A percentile compares a stretch with the other conserved stretches of the same genome.
Conservation (phyloP, 2,329 filamentous ascomycete genomes). For the Blastomyces gilchristii region DNA sequence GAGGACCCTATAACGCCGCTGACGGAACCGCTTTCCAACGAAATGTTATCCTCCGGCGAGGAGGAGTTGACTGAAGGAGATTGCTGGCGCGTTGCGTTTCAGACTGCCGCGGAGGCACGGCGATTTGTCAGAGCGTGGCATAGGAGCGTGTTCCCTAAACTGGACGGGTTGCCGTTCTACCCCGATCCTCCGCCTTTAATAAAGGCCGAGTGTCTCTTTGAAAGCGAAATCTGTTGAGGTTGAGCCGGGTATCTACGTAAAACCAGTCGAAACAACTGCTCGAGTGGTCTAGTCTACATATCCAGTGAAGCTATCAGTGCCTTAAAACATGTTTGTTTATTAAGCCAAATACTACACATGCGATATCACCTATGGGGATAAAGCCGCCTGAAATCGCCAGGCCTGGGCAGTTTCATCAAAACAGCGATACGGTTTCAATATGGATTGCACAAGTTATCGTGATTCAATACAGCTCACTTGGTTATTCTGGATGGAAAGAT, state of each 20-base stretch:
- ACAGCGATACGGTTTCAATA: not conserved
- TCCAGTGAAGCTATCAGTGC: not conserved
- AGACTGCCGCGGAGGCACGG: constrained; percentile 44
- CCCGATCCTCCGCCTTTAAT: constrained; percentile 14
- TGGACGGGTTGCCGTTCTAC: constrained; percentile 5
- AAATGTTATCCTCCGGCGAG: constrained; percentile 10
- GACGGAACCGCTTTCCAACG: constrained; percentile 8
- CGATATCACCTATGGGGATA: too few species aligned
- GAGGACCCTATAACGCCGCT: constrained; percentile 11
- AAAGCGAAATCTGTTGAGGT: constrained; percentile 6
- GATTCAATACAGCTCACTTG: not conserved
- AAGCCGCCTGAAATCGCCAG: not conserved
- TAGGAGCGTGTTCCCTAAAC: constrained; percentile 33
- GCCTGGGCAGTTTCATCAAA: not conserved
- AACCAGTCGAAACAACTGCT: not conserved
- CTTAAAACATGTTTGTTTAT: not conserved
- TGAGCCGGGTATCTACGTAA: not conserved
- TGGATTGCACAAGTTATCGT: not conserved
- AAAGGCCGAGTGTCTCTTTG: constrained; percentile 18
- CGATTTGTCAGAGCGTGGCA: constrained; percentile 47
- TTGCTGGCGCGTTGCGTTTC: constrained; percentile 48
- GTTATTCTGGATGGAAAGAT: not conserved
- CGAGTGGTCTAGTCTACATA: not conserved
- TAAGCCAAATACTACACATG: too few species aligned
- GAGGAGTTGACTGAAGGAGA: constrained; percentile 6